Conservation (phyloP, 805 yeast species). For the Wickerhamomyces ciferrii region DNA sequence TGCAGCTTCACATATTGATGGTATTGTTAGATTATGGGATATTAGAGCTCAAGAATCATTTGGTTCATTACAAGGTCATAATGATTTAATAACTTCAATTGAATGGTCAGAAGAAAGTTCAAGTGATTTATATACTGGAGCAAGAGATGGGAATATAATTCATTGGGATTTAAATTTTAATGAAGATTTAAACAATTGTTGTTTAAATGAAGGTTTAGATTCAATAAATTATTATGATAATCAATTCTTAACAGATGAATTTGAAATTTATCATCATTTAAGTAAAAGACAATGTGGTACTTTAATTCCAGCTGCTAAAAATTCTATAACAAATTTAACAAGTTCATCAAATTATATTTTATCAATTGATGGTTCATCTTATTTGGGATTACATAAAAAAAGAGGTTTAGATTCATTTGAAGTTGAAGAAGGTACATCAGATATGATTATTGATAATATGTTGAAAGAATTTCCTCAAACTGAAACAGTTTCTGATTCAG, state of each 20-base stretch:
- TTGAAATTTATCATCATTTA: constrained; percentile 25
- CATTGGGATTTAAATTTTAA: constrained; percentile 55
- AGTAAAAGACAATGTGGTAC: constrained; percentile 55
- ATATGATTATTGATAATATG: constrained; percentile 16
- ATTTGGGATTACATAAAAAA: constrained; percentile 48
- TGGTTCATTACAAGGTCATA: constrained; percentile 50
- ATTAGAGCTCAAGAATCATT: constrained; percentile 53
- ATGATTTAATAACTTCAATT: constrained; percentile 46
- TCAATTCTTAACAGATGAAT: constrained; percentile 20
- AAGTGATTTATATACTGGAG: constrained; percentile 53
- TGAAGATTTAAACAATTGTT: constrained; percentile 32
- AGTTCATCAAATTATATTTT: constrained; percentile 34
- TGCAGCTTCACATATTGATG: constrained; percentile 59
- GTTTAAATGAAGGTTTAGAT: constrained; percentile 40
- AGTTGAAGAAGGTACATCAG: constrained; percentile 17
- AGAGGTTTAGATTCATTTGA: constrained; percentile 18
- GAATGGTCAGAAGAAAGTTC: constrained; percentile 53
- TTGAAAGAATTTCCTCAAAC: constrained; percentile 9
- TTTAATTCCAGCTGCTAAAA: constrained; percentile 53
- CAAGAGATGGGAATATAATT: constrained; percentile 57
- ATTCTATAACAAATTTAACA: constrained; percentile 41
- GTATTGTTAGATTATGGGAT: constrained; percentile 68
- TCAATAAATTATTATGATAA: constrained; percentile 29
- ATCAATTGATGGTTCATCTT: constrained; percentile 49
- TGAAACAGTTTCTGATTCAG: constrained; percentile 1